Evolutionary conservation across 495 filamentous ascomycete species (phyloP).

Genomic region (Penicillium angulare): DNA sequence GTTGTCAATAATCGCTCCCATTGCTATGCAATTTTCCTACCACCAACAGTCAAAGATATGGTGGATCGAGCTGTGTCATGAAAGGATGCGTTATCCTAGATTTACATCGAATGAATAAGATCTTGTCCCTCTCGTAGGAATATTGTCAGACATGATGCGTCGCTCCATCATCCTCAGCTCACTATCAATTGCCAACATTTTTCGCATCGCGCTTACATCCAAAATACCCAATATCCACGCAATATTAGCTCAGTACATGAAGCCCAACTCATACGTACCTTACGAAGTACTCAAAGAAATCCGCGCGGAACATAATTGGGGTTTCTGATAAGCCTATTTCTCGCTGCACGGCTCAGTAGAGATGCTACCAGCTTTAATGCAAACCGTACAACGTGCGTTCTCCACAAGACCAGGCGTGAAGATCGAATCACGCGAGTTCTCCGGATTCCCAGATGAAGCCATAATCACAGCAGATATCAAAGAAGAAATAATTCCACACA

Average conservation of each 20-base stretch:
- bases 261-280: neutral
- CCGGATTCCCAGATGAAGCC: neutral
- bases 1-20: neutral
- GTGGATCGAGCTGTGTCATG: neutral
- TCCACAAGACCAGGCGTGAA: neutral
- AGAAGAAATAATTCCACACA: slow-evolving; percentile 15
- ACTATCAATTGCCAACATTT: neutral
- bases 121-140: neutral
- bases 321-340: neutral
- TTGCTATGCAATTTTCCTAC: neutral
- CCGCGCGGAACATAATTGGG: neutral
- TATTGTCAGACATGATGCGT: neutral
- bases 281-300: neutral
- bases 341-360: neutral
- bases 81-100: neutral
- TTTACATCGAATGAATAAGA: slow-evolving; percentile 17
- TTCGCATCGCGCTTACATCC: neutral
- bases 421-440: neutral
- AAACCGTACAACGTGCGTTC: neutral
- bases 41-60: neutral
- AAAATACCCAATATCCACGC: neutral
- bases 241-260: neutral
- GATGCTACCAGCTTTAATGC: neutral
- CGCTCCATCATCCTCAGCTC: neutral
- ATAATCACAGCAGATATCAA: neutral